Evolutionary conservation across 495 filamentous ascomycete genomes (phyloP).

Genomic region (Talaromyces wortmannii): DNA sequence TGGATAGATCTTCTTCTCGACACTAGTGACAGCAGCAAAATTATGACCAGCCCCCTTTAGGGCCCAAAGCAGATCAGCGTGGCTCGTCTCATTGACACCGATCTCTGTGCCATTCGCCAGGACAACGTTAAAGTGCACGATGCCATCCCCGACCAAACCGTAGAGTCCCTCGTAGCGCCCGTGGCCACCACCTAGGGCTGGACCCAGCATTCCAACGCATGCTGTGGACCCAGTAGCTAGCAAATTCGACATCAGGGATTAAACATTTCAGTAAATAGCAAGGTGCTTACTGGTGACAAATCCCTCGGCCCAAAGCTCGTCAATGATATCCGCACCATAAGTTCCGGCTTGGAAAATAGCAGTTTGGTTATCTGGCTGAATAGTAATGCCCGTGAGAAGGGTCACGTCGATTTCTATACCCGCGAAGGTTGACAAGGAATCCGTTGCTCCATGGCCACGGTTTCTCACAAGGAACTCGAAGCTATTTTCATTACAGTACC

Average conservation of each 20-base stretch:
- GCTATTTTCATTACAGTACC: conserved; percentile 19
- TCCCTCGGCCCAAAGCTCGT: neutral
- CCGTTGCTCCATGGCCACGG: conserved; percentile 23
- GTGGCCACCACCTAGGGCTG: conserved; percentile 11
- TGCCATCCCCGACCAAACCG: conserved; percentile 10
- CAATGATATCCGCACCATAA: neutral
- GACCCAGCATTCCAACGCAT: conserved; percentile 10
- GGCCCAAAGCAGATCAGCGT: conserved; percentile 13
- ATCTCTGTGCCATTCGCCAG: conserved; percentile 9
- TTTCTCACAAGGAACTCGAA: conserved; percentile 29
- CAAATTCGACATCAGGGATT: too few species aligned
- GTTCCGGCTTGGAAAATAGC: neutral
- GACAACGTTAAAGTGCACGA: conserved; percentile 6
- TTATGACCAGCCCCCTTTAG: conserved; percentile 14
- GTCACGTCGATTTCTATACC: neutral
- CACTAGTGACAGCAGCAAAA: conserved; percentile 11
- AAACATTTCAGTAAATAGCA: too few species aligned
- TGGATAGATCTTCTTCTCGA: conserved; percentile 6
- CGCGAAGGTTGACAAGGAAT: neutral
- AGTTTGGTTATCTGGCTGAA: neutral
- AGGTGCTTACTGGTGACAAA: neutral
- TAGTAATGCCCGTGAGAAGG: neutral
- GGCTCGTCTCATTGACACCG: conserved; percentile 2
- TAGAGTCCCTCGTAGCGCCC: conserved; percentile 8
- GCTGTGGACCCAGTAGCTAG: conserved; percentile 1